Conservation (phyloP, 2,329 filamentous ascomycete genomes). For the Talaromyces rugulosus region DNA sequence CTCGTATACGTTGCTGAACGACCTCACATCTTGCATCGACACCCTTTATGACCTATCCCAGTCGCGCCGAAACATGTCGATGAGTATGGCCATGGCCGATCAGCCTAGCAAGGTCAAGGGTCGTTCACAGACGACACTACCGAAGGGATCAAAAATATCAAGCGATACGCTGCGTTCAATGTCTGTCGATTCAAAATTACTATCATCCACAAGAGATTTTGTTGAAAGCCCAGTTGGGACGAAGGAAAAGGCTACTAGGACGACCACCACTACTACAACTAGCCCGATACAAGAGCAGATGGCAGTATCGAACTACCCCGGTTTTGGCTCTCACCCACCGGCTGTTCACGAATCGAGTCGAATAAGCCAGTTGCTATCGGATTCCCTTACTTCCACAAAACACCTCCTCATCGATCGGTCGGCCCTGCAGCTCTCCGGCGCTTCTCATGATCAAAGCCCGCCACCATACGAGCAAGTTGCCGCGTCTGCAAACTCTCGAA, state of each 20-base stretch:
- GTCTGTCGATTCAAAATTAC: constrained; percentile 21
- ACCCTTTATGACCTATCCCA: constrained; percentile 61
- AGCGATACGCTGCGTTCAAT: constrained; percentile 20
- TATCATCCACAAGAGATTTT: constrained; percentile 11
- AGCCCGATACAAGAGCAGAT: constrained; percentile 7
- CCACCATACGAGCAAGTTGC: constrained; percentile 41
- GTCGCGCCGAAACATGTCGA: constrained; percentile 47
- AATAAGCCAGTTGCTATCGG: constrained; percentile 18
- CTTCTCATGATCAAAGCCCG: constrained; percentile 36
- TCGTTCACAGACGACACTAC: constrained; percentile 17
- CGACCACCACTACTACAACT: too few relatives aligned
- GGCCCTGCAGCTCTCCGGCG: constrained; percentile 35
- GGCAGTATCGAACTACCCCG: constrained; percentile 4
- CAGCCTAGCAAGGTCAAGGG: constrained; percentile 22
- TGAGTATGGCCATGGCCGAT: constrained; percentile 32
- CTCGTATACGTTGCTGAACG: constrained; percentile 56
- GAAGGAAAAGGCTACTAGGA: constrained; percentile 12
- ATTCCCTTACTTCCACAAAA: constrained; percentile 24
- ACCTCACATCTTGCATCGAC: constrained; percentile 61
- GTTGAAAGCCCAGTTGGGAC: constrained; percentile 35
- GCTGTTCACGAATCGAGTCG: constrained; percentile 11
- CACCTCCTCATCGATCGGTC: constrained; percentile 37
- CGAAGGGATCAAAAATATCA: constrained; percentile 28
- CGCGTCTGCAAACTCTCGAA: constrained; percentile 39
- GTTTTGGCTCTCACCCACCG: constrained; percentile 7